phyloP scores from a whole-genome alignment of 2,329 filamentous ascomycete species.

The Epichloe gansuensis region DNA sequence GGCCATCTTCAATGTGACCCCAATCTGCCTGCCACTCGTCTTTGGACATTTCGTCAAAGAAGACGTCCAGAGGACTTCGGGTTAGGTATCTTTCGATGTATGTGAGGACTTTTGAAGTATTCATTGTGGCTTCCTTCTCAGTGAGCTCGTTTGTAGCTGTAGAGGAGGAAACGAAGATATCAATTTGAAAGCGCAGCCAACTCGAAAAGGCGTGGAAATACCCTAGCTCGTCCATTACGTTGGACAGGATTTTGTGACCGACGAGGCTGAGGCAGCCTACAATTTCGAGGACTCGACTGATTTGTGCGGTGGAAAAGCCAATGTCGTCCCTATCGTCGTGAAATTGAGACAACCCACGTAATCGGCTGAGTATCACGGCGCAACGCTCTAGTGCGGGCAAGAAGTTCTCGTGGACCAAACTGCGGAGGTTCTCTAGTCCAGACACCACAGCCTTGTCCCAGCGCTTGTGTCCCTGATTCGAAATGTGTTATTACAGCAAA shows the following conservation, averaged over 20 bases:
- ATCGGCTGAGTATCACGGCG: slow-evolving; percentile 64
- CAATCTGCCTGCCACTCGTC: slow-evolving; percentile 39
- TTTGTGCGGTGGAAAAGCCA: slow-evolving; percentile 50
- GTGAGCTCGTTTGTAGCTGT: slow-evolving; percentile 55
- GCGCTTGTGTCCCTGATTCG: slow-evolving; percentile 65
- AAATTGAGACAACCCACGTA: slow-evolving; percentile 74
- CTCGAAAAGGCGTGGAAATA: slow-evolving; percentile 67
- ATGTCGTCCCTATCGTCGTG: slow-evolving; percentile 53
- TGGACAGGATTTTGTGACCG: slow-evolving; percentile 57
- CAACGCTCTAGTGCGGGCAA: slow-evolving; percentile 78
- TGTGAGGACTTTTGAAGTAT: slow-evolving; percentile 56
- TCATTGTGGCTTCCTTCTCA: slow-evolving; percentile 65
- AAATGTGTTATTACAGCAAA: background rate
- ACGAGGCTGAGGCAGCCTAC: slow-evolving; percentile 64
- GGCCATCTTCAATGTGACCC: slow-evolving; percentile 29
- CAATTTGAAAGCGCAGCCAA: slow-evolving; percentile 77
- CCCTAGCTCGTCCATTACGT: slow-evolving; percentile 62
- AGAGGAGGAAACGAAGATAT: slow-evolving; percentile 54
- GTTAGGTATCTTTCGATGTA: slow-evolving; percentile 65
- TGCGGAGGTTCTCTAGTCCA: slow-evolving; percentile 65
- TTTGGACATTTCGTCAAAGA: slow-evolving; percentile 37
- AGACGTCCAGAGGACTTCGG: slow-evolving; percentile 50
- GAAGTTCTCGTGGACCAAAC: slow-evolving; percentile 74
- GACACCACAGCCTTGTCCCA: slow-evolving; percentile 82
- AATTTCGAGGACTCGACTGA: slow-evolving; percentile 55